Base-by-base conservation (phyloP, 768 basidiomycete species). In the Cantharellus anzutake region DNA sequence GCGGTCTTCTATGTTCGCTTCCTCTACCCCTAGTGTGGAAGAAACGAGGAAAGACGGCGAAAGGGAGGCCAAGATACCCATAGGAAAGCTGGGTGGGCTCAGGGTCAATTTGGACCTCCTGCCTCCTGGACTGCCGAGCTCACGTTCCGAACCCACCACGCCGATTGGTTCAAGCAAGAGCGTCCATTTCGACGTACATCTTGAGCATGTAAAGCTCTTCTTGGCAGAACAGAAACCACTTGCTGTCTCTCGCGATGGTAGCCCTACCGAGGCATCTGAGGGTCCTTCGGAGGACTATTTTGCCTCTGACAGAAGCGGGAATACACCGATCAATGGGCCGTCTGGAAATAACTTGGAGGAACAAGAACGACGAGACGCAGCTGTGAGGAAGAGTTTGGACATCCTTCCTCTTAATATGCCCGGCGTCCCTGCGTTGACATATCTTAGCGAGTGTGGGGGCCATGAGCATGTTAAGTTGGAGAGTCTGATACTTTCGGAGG, bases 191-290 rank as follows among this genome's bases (percentile, higher is more conserved):
- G 88, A 94, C 71, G 69, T 83, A 3, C 80, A 92, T 67, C 79
- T 97, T 58, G 94, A 96, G 70, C 87, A 90, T 60, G 87, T 98
- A 63, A 93, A 93, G 71, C 78, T 93, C 53, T 98, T 98, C 74
- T 75, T 93, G 60, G 83, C 93, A 7, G 87, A 91, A 71, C 94
- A 98, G 71, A 91, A 91, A 68, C 94, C 94, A 3, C 76, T 88
- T 4, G 92, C 93, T 0, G 94, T 99, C 16, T 88, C 84, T 7
- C 80, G 94, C 52, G 84, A 89, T 64, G 91, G 90, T 0, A 87
- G 86, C 64, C 93, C 92, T 3, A 86, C 83, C 3, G 85, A 81
- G 60, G 70, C 68, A 40, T 72, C 70, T 1, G 73, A 74, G 65
- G 72, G 71, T 44, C 69, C 65, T 59, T 11, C 7, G 11, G 68